Evolutionary conservation across 305 asterid genomes (phyloP).

Genomic region (Fraxinus ornus): DNA sequence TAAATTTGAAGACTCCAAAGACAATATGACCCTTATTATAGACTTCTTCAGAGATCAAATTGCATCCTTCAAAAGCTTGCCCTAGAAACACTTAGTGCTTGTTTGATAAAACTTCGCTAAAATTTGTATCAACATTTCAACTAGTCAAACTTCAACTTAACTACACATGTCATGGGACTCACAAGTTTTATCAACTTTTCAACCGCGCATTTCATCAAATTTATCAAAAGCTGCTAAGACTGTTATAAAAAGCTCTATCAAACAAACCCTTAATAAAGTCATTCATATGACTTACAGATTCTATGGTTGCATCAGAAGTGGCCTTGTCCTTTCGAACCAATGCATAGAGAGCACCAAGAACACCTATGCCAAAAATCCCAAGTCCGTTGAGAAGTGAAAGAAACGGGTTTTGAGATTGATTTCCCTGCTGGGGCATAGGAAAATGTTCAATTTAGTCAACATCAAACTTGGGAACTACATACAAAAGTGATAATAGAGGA

Average conservation of each 20-base stretch:
- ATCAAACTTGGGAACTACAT: slow-evolving; percentile 17
- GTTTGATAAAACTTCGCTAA: background rate
- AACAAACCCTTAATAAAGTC: background rate
- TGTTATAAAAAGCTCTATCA: background rate
- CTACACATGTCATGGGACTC: background rate
- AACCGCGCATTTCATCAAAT: background rate
- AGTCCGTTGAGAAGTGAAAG: slow-evolving; percentile 55
- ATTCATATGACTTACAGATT: slow-evolving; percentile 60
- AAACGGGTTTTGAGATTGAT: slow-evolving; percentile 37
- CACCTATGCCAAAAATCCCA: slow-evolving; percentile 67
- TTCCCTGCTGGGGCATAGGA: slow-evolving; percentile 44
- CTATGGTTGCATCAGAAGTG: slow-evolving; percentile 53
- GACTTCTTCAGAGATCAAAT: background rate
- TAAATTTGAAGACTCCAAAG: background rate
- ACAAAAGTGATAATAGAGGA: slow-evolving; percentile 17
- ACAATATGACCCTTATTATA: background rate
- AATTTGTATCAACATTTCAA: background rate
- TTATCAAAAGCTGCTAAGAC: background rate
- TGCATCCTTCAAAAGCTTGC: background rate
- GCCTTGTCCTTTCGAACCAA: slow-evolving; percentile 62
- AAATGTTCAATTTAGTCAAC: slow-evolving; percentile 29
- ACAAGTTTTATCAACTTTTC: background rate
- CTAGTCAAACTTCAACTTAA: background rate
- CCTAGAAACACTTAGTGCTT: background rate
- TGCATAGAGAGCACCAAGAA: slow-evolving; percentile 78